Percentiles rank a stretch among this genome's conserved stretches.
Conservation (phyloP, 257 asterid genomes). For the Nyctanthes arbortristis region DNA sequence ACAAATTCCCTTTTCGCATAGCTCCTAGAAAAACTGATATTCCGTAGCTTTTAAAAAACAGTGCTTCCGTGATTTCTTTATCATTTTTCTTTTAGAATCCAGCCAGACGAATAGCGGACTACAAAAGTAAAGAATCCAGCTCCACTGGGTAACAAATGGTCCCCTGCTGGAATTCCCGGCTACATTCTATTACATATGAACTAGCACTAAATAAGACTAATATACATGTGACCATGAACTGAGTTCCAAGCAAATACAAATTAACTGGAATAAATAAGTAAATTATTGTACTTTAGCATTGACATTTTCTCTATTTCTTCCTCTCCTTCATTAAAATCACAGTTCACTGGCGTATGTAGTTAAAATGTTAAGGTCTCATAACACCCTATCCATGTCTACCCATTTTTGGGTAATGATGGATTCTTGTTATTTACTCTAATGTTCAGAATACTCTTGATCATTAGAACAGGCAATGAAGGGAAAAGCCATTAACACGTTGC, state of each 20-base stretch:
- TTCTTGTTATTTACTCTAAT: background rate
- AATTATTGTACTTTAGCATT: too few relatives aligned
- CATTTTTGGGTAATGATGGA: slow-evolving; percentile 5
- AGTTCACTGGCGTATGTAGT: too few relatives aligned
- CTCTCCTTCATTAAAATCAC: too few relatives aligned
- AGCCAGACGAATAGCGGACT: slow-evolving; percentile 8
- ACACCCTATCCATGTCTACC: too few relatives aligned
- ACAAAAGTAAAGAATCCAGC: slow-evolving; percentile 8
- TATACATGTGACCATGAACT: background rate
- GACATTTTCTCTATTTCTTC: too few relatives aligned
- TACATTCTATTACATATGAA: background rate
- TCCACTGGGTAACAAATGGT: background rate
- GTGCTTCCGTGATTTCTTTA: background rate
- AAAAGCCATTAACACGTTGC: slow-evolving; percentile 6
- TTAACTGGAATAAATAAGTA: too few relatives aligned
- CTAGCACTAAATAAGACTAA: background rate
- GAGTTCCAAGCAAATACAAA: background rate
- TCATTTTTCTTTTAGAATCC: background rate
- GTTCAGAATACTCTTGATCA: background rate
- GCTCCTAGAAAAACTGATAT: too few relatives aligned
- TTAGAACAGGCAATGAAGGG: background rate
- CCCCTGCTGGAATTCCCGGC: background rate
- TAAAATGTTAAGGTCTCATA: too few relatives aligned
- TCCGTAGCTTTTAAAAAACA: too few relatives aligned
- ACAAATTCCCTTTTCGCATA: background rate